Evolutionary conservation across 2,329 filamentous ascomycete species (phyloP), one percentile per base, ranked within the genome.

Genomic region (Colletotrichum navitas): DNA sequence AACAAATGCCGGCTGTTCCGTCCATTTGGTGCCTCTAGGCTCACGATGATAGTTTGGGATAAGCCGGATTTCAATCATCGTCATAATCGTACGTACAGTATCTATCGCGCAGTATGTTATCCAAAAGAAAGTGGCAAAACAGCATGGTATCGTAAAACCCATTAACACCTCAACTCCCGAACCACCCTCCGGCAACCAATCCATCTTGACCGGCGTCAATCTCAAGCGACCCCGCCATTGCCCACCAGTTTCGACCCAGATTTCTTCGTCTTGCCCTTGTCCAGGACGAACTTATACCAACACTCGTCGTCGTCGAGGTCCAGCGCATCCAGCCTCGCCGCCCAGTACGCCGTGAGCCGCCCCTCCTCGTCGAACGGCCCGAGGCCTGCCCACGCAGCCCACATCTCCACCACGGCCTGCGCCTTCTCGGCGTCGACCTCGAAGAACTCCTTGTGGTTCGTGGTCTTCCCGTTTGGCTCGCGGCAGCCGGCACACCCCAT

Each of bases 371-470:
- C 75, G 5, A 80, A 81, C 3, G 80, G 78, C n/a, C 62, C 41
- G n/a, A 72, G 71, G 26, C 73, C 68, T 24, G 75, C 78, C 75
- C 77, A 81, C 7, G 64, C 67, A 5, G 76, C 66, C 79, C 79
- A 81, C 47, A 78, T 67, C 3, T 51, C 70, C 11, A 79, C 71
- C 1, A 68, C 47, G 1, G 56, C 64, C n/a, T 63, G 59, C 0
- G 77, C 78, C 18, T 64, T 66, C 1, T 52, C 51, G 7, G 16
- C 62, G 7, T 67, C 66, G 14, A 77, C 74, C 21, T 74, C 67
- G 64, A 81, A 81, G 77, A 79, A 81, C 67, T 81, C 79, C 0
- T 64, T 18, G 24, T 79, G 80, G 14, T 56, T 24, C 45, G 21
- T 24, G 45, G 21, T 24, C 21, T 11, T 47, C 8, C 45, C 45